Conservation (phyloP, 169 alveolate genomes). For the Hammondia hammondi region DNA sequence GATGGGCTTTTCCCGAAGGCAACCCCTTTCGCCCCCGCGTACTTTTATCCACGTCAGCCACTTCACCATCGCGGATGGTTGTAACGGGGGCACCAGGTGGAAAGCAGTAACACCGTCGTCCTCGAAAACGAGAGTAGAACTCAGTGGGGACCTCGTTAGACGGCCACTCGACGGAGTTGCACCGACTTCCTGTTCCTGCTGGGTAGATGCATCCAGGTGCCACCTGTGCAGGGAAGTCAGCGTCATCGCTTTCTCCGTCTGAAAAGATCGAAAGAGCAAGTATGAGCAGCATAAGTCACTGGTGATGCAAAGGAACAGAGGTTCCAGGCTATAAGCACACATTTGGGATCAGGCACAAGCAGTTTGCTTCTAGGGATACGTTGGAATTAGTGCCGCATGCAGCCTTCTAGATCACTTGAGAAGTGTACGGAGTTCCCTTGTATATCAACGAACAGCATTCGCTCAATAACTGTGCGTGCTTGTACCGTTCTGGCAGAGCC, state of each 20-base stretch:
- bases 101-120: not conserved
- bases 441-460: no score
- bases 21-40: not conserved
- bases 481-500: no score
- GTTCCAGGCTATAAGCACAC: not conserved
- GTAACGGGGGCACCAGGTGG: constrained; percentile 11
- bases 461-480: no score
- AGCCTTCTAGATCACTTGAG: no score
- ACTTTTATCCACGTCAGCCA: constrained; percentile 37
- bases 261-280: not conserved
- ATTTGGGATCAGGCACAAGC: not conserved
- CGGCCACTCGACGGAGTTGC: constrained; percentile 25
- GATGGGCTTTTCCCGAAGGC: not conserved
- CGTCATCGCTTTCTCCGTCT: constrained; percentile 43
- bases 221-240: constrained; percentile 28
- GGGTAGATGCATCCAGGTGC: not conserved
- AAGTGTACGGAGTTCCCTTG: no score
- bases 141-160: not conserved
- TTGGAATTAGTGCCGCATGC: no score
- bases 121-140: not conserved
- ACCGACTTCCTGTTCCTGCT: not conserved
- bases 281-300: no score
- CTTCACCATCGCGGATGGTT: constrained; percentile 37
- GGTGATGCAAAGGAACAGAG: not conserved
- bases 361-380: no score